Evolutionary conservation across 352 stramenopile species (phyloP).

Genomic region (Phytophthora pini): DNA sequence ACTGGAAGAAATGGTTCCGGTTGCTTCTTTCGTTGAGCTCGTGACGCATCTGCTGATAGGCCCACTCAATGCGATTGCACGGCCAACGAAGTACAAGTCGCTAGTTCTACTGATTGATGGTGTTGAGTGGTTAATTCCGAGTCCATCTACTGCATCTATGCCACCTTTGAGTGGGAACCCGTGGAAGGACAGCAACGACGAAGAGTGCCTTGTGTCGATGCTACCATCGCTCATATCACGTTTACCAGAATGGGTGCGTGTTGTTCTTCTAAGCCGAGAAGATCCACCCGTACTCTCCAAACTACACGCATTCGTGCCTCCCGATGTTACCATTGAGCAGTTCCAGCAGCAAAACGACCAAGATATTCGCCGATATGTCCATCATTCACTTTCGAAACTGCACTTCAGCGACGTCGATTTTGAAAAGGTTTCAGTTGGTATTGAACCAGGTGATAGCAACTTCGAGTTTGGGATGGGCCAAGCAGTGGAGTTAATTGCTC

Average conservation of each 20-base stretch:
- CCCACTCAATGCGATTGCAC: slow-evolving; percentile 71
- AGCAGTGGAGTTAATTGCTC: slow-evolving; percentile 58
- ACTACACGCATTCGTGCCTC: slow-evolving; percentile 57
- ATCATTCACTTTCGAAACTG: slow-evolving; percentile 31
- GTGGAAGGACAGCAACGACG: slow-evolving; percentile 25
- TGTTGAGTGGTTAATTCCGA: slow-evolving; percentile 56
- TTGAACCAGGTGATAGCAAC: slow-evolving; percentile 3
- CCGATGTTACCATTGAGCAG: slow-evolving; percentile 51
- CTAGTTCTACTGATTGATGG: slow-evolving; percentile 74
- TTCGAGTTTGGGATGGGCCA: slow-evolving; percentile 28
- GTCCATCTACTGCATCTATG: slow-evolving; percentile 23
- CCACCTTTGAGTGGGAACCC: slow-evolving; percentile 18
- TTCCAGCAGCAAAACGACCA: slow-evolving; percentile 54
- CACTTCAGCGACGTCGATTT: slow-evolving; percentile 14
- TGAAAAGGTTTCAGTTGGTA: slow-evolving; percentile 7
- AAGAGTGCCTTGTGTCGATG: slow-evolving; percentile 70
- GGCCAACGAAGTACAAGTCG: slow-evolving; percentile 53
- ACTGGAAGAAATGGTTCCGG: slow-evolving; percentile 74
- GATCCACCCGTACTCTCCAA: slow-evolving; percentile 63
- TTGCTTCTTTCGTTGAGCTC: slow-evolving; percentile 68
- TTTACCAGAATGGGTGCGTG: slow-evolving; percentile 70
- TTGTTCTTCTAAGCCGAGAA: slow-evolving; percentile 73
- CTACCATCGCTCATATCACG: slow-evolving; percentile 56
- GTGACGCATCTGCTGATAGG: slow-evolving; percentile 60
- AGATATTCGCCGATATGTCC: slow-evolving; percentile 47